Percentiles rank a stretch among this genome's conserved stretches.
These are phyloP conservation scores for Entophlyctis helioformis DNA, from an alignment of 192 early-diverging fungal species.

Conservation along the genomic window DNA sequence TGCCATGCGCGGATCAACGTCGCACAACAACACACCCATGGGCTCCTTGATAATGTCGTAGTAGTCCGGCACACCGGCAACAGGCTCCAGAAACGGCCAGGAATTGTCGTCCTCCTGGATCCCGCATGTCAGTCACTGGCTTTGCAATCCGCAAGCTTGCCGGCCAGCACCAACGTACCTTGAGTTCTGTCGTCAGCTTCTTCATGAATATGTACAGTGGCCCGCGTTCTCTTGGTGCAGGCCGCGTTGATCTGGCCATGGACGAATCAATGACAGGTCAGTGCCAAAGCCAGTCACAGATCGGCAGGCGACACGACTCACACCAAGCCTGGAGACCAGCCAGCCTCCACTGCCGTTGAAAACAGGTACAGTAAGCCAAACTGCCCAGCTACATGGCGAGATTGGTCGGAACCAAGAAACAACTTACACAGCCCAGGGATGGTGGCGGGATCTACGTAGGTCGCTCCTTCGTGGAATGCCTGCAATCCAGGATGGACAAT, in stretches of 20 bases:
- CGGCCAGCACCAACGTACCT: constrained; percentile 4
- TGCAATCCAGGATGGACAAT: constrained; percentile 69
- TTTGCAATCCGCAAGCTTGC: neutral
- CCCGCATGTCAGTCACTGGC: too few relatives aligned
- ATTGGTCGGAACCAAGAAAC: neutral
- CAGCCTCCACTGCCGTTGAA: constrained; percentile 54
- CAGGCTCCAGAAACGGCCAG: constrained; percentile 93
- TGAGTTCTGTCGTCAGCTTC: constrained; percentile 64
- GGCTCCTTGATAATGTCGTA: constrained; percentile 92
- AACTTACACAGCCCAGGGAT: constrained; percentile 78
- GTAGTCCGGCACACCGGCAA: constrained; percentile 90
- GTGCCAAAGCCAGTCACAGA: too few relatives aligned
- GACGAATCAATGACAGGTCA: too few relatives aligned
- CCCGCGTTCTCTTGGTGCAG: too few relatives aligned
- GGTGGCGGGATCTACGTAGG: constrained; percentile 55
- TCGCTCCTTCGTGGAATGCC: constrained; percentile 35
- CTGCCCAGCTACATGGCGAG: neutral
- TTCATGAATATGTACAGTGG: constrained; percentile 58
- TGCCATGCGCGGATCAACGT: too few relatives aligned
- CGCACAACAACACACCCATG: constrained; percentile 57
- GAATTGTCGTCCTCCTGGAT: constrained; percentile 53
- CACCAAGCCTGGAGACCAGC: constrained; percentile 91
- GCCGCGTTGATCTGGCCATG: too few relatives aligned
- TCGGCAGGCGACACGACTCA: too few relatives aligned
- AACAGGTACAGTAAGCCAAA: neutral